Conservation (phyloP, 352 stramenopile species). For the Phytophthora foliorum region DNA sequence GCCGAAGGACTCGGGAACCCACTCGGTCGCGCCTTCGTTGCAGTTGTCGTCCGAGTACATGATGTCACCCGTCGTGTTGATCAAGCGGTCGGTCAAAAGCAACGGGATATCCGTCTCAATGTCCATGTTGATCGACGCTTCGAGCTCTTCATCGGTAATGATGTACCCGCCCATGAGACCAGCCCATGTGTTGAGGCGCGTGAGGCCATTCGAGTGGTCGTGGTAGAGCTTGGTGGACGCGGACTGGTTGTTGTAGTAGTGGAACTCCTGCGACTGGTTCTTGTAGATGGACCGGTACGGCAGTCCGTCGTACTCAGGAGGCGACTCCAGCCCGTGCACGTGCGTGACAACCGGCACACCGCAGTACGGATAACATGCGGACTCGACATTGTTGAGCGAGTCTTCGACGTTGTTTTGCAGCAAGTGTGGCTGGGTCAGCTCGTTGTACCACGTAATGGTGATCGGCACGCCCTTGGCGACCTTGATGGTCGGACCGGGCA, state of each 20-base stretch:
- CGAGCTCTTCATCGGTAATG: constrained; percentile 50
- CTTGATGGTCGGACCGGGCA: constrained; percentile 49
- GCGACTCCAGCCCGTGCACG: constrained; percentile 62
- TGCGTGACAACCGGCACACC: constrained; percentile 63
- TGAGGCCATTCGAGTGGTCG: constrained; percentile 65
- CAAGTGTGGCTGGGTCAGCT: constrained; percentile 46
- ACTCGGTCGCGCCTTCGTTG: constrained; percentile 42
- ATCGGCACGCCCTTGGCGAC: constrained; percentile 46
- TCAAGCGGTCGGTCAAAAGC: constrained; percentile 50
- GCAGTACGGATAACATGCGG: constrained; percentile 64
- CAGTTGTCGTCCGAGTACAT: constrained; percentile 68
- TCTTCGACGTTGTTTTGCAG: constrained; percentile 48
- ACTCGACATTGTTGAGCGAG: constrained; percentile 43
- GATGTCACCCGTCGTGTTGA: constrained; percentile 50
- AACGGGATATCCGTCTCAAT: constrained; percentile 67
- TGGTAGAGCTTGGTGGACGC: constrained; percentile 69
- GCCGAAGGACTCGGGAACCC: constrained; percentile 68
- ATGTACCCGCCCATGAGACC: constrained; percentile 66
- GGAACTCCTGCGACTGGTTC: constrained; percentile 57
- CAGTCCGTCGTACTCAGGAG: constrained; percentile 56
- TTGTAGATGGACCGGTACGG: constrained; percentile 61
- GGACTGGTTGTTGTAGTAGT: constrained; percentile 72
- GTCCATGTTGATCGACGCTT: constrained; percentile 57
- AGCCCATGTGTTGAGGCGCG: constrained; percentile 68
- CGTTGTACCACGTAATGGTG: constrained; percentile 56